phyloP scores from a whole-genome alignment of 1,284 basidiomycete species.

The Sanghuangporus baumii region DNA sequence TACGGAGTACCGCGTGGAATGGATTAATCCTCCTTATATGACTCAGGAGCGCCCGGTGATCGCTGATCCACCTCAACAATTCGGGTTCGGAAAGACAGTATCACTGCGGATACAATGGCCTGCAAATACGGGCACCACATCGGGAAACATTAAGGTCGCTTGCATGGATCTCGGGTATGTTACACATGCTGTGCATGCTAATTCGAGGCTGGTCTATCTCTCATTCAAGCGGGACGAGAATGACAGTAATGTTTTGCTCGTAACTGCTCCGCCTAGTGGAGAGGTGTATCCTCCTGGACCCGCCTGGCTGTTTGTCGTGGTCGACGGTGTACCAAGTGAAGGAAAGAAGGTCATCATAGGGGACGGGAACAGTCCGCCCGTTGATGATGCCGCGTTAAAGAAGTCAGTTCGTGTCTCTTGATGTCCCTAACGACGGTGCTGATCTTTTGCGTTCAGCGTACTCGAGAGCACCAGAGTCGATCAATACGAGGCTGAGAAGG shows the following conservation, averaged over 20 bases:
- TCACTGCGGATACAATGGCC: conserved; percentile 38
- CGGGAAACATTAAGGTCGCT: conserved; percentile 41
- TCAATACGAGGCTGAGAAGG: conserved; percentile 42
- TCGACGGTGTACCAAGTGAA: conserved; percentile 62
- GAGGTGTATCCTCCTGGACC: conserved; percentile 77
- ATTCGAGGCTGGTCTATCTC: conserved; percentile 71
- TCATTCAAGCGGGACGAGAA: conserved; percentile 28
- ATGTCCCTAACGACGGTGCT: neutral
- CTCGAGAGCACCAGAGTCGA: conserved; percentile 42
- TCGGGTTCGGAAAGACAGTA: conserved; percentile 43
- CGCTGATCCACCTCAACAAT: conserved; percentile 29
- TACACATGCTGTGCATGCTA: conserved; percentile 75
- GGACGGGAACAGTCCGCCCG: conserved; percentile 50
- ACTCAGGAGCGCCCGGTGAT: conserved; percentile 42
- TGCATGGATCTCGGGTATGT: conserved; percentile 77
- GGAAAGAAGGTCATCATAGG: conserved; percentile 70
- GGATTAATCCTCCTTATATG: conserved; percentile 72
- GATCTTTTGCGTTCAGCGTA: conserved; percentile 27
- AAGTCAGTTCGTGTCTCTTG: conserved; percentile 40
- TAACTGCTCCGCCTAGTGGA: conserved; percentile 56
- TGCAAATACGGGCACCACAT: conserved; percentile 17
- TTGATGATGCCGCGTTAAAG: conserved; percentile 46
- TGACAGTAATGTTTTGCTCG: conserved; percentile 34
- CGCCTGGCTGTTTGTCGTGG: conserved; percentile 69
- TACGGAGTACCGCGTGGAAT: conserved; percentile 80